Evolutionary conservation across 768 basidiomycete genomes (phyloP), one percentile per base, ranked within the genome.

Genomic region (Botryobasidium botryosum): DNA sequence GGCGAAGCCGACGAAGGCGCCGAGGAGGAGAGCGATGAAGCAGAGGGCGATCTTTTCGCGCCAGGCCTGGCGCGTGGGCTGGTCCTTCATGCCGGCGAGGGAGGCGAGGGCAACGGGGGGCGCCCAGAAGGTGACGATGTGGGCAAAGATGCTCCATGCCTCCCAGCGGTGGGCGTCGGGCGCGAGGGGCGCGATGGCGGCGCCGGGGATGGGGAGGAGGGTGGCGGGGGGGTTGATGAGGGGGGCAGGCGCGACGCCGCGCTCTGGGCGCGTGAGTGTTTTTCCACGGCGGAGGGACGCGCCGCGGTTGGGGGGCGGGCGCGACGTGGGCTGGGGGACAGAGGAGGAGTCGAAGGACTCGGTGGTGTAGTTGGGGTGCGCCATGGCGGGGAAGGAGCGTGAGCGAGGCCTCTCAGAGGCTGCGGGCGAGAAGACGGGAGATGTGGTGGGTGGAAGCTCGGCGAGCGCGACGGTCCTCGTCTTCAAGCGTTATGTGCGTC

Each of bases 41-140:
- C 91, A 96, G 3, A 99, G 68, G 5, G 88, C 75, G 47, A 92
- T 77, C 68, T 97, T 99, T 63, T 99, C 94, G 57, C 91, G 75
- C 94, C 94, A 99, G 1, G 94, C 94, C 60, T 94, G 86, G 50
- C 76, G 68, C 43, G 73, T 69, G 29, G 72, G 68, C 54, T 71
- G 71, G 61, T 91, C 87, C 57, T 73, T 79, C 58, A 96, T 68
- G 36, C 87, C 84, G 46, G 81, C 83, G 8, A 87, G 32, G 2
- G 76, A 73, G 20, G 71, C 61, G 46, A 96, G 72, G 20, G 87
- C 61, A 55, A 80, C 70, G 37, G 72, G 68, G 21, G 91, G 90
- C 2, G 85, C 91, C 88, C 88, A 96, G 58, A 81, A 90, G 5
- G 91, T 88, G 59, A 82, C 68, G 35, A 83, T 57, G 52, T 70